Conservation (phyloP, 306 rosid genomes). For the Begonia fuchsioides region DNA sequence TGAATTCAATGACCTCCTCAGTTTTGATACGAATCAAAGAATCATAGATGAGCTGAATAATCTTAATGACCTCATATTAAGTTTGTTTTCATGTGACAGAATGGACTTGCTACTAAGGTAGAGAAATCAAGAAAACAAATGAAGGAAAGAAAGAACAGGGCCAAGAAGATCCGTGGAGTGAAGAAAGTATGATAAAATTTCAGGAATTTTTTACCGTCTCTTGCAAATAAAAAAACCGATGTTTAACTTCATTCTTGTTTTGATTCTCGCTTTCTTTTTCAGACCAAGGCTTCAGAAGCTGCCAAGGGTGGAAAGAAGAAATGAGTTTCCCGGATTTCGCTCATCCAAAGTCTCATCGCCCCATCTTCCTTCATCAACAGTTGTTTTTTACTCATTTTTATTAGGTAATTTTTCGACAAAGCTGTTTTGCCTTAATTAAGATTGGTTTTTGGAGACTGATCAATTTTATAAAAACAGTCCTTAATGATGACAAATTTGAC, state of each 20-base stretch:
- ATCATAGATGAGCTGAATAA: background rate
- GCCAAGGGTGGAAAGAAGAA: conserved; percentile 82
- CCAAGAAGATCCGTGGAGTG: conserved; percentile 87
- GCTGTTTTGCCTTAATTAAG: background rate
- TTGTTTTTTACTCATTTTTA: background rate
- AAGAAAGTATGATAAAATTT: conserved; percentile 46
- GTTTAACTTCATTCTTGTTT: background rate
- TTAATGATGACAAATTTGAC: background rate
- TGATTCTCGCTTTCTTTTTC: background rate
- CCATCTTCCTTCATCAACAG: background rate
- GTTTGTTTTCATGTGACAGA: conserved; percentile 21
- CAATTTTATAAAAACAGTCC: background rate
- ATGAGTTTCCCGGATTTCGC: conserved; percentile 17
- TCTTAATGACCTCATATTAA: too few relatives aligned
- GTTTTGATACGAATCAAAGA: too few relatives aligned
- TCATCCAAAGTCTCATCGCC: background rate
- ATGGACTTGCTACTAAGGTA: conserved; percentile 78
- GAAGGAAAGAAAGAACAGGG: conserved; percentile 91
- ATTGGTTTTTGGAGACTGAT: background rate
- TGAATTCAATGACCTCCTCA: background rate
- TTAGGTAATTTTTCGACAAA: background rate
- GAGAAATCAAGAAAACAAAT: conserved; percentile 81
- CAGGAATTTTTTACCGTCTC: background rate
- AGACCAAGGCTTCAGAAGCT: conserved; percentile 54
- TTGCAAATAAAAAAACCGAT: background rate